A percentile compares a stretch with the other conserved stretches of the same genome.
phyloP scores from a whole-genome alignment of 1,139 yeast genomes.

The Saccharomycopsis hybrid region DNA sequence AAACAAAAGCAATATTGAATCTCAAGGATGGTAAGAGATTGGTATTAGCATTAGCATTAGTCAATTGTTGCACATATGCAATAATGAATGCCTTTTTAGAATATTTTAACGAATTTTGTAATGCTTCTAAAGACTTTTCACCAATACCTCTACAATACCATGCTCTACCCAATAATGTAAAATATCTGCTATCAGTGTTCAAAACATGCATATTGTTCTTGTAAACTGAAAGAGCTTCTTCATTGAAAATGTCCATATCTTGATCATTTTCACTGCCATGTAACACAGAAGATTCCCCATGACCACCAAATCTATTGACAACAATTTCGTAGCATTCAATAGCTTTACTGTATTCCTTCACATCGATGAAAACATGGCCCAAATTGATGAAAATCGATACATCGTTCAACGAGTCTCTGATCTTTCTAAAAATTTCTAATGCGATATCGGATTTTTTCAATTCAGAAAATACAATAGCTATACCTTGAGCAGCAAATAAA shows the following conservation, averaged over 20 bases:
- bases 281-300: constrained; percentile 9
- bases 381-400: constrained; percentile 76
- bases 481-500: constrained; percentile 96
- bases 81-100: constrained; percentile 50
- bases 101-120: constrained; percentile 56
- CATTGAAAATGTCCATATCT: constrained; percentile 25
- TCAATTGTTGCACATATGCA: constrained; percentile 30
- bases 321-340: constrained; percentile 87
- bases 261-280: constrained; percentile 1
- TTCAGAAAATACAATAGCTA: constrained; percentile 90
- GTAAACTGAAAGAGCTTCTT: constrained; percentile 23
- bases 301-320: constrained; percentile 55
- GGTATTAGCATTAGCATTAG: constrained; percentile 26
- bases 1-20: constrained; percentile 79
- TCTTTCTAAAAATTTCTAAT: constrained; percentile 77
- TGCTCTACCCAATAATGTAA: constrained; percentile 76
- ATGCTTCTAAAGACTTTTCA: constrained; percentile 57
- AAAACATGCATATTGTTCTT: constrained; percentile 7
- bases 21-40: constrained; percentile 41
- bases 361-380: constrained; percentile 82
- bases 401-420: constrained; percentile 84
- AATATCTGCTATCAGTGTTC: constrained; percentile 46
- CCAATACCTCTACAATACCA: constrained; percentile 79
- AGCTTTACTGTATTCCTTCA: constrained; percentile 77
- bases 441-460: constrained; percentile 73